phyloP scores from a whole-genome alignment of 768 basidiomycete species.

The Hypsizygus marmoreus region DNA sequence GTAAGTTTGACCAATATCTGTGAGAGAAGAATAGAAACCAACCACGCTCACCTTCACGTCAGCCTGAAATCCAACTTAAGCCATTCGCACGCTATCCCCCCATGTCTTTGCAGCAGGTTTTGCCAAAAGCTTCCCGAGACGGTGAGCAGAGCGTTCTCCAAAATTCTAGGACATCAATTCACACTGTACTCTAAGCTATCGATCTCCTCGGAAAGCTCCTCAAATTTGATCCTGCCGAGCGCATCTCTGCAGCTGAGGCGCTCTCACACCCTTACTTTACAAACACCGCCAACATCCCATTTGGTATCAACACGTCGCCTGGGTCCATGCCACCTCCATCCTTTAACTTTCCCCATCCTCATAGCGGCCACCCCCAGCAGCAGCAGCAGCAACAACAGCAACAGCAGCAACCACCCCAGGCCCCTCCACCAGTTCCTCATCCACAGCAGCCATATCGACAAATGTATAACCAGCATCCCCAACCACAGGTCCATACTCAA shows the following conservation, averaged over 20 bases:
- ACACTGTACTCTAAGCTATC: conserved; percentile 56
- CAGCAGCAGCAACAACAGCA: conserved; percentile 43
- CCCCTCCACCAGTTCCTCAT: conserved; percentile 35
- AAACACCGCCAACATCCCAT: conserved; percentile 46
- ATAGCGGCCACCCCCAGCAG: conserved; percentile 53
- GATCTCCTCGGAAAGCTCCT: conserved; percentile 93
- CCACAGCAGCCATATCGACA: conserved; percentile 26
- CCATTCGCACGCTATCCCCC: conserved; percentile 87
- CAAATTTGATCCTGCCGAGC: conserved; percentile 93
- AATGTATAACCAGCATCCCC: conserved; percentile 31
- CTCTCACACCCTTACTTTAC: conserved; percentile 92
- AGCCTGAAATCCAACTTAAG: conserved; percentile 85
- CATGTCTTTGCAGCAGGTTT: conserved; percentile 75
- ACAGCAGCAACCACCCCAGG: conserved; percentile 24
- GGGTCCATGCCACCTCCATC: conserved; percentile 68
- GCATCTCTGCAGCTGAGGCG: conserved; percentile 89
- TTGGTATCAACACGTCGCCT: conserved; percentile 43
- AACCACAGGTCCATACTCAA: conserved; percentile 32
- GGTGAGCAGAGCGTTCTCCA: conserved; percentile 41
- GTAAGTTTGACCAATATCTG: conserved; percentile 45
- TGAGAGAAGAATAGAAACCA: conserved; percentile 1
- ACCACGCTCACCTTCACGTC: conserved; percentile 12
- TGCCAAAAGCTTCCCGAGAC: conserved; percentile 84
- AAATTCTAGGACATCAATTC: not conserved
- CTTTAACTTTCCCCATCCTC: conserved; percentile 70